A percentile compares a stretch with the other conserved stretches of the same genome.
Evolutionary conservation across 2,329 filamentous ascomycete genomes (phyloP).

Genomic region (Botrytis paeoniae): DNA sequence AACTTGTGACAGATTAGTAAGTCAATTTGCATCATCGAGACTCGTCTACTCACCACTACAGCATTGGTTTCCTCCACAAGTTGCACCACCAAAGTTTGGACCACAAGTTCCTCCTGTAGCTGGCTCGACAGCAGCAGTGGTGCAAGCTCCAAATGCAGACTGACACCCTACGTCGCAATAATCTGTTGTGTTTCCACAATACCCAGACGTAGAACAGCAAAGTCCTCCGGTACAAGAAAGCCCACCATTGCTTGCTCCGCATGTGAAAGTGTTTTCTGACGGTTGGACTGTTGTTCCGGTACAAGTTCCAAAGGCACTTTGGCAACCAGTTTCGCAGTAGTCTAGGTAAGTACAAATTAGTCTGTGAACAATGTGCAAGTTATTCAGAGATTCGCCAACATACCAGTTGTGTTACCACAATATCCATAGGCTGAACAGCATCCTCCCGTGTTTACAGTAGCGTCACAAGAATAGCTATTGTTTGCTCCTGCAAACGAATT

Average conservation of each 20-base stretch:
- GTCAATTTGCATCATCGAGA: not conserved
- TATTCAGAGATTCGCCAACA: not conserved
- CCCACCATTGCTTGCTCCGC: constrained; percentile 12
- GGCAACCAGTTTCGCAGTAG: constrained; percentile 33
- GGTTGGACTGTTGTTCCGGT: constrained; percentile 12
- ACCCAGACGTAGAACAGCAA: constrained; percentile 17
- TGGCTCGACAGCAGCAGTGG: constrained; percentile 2
- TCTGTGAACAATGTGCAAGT: not conserved
- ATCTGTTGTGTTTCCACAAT: constrained; percentile 19
- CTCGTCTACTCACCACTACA: constrained; percentile 19
- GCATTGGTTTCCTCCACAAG: constrained; percentile 23
- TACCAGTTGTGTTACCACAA: constrained; percentile 25
- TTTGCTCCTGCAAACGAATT: constrained; percentile 14
- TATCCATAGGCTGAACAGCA: constrained; percentile 36
- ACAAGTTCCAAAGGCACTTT: constrained; percentile 20
- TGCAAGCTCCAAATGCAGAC: constrained; percentile 21
- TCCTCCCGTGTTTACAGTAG: constrained; percentile 25
- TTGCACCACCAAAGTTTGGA: constrained; percentile 21
- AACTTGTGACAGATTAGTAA: constrained; percentile 5
- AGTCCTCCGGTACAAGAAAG: constrained; percentile 11
- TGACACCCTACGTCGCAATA: constrained; percentile 27
- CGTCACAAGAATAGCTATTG: constrained; percentile 32
- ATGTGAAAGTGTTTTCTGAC: constrained; percentile 2
- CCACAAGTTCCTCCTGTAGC: constrained; percentile 15
- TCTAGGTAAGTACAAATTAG: constrained; percentile 16